Conservation (phyloP, 805 yeast species). For the Metschnikowia proteae region DNA sequence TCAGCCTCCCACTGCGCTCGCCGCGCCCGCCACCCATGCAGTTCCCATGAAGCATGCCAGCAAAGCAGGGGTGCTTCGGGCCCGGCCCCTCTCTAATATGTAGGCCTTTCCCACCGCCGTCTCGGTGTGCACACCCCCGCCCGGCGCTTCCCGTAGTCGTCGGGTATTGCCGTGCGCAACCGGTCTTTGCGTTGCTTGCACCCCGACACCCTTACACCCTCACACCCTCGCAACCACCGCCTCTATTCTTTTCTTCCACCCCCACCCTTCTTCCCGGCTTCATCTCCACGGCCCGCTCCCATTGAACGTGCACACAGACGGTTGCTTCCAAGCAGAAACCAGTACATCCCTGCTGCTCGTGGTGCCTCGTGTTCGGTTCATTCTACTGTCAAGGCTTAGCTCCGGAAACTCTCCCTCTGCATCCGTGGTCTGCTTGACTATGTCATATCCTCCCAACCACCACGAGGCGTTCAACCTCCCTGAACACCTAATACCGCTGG, state of each 20-base stretch:
- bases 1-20: not conserved
- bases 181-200: not conserved
- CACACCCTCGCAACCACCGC: conserved; percentile 3
- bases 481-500: conserved; percentile 27
- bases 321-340: not conserved
- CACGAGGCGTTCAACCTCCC: conserved; percentile 24
- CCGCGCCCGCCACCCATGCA: conserved; percentile 1
- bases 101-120: too few relatives aligned
- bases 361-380: not conserved
- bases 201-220: conserved; percentile 3
- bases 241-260: conserved; percentile 4
- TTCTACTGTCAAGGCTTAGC: not conserved
- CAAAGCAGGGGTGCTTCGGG: not conserved
- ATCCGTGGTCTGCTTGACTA: conserved; percentile 1
- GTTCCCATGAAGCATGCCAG: not conserved
- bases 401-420: not conserved
- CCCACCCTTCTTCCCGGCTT: not conserved
- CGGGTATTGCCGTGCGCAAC: not conserved
- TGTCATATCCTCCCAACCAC: conserved; percentile 5
- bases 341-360: not conserved
- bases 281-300: not conserved
- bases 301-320: not conserved
- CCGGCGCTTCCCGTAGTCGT: not conserved
- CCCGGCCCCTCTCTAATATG: too few relatives aligned
- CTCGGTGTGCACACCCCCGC: too few relatives aligned